Evolutionary conservation across 208 protist genomes (phyloP).

Genomic region (Crithidia sp.): DNA sequence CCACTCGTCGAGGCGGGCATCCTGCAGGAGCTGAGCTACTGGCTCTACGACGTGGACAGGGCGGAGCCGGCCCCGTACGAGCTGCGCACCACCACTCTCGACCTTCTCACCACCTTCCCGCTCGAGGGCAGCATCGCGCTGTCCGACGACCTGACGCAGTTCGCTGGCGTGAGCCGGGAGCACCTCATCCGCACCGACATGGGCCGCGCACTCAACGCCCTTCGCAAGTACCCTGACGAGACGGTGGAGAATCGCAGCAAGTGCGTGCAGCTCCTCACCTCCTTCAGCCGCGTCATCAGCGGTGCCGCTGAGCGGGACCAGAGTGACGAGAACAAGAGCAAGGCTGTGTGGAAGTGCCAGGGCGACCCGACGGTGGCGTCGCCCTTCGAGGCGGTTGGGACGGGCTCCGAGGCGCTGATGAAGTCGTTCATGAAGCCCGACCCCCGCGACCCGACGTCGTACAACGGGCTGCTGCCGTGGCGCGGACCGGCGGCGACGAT

Average conservation of each 20-base stretch:
- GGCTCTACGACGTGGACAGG: slow-evolving; percentile 71
- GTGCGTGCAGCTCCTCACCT: slow-evolving; percentile 68
- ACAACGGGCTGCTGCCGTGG: slow-evolving; percentile 71
- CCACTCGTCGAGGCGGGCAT: slow-evolving; percentile 72
- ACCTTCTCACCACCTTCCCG: slow-evolving; percentile 72
- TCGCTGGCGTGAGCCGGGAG: slow-evolving; percentile 70
- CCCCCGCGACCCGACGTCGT: slow-evolving; percentile 81
- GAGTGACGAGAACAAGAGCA: slow-evolving; percentile 27
- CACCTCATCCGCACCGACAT: slow-evolving; percentile 73
- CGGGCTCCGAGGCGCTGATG: slow-evolving; percentile 74
- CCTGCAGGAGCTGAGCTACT: slow-evolving; percentile 79
- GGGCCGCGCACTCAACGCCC: slow-evolving; percentile 68
- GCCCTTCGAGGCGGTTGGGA: slow-evolving; percentile 75
- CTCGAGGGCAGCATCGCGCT: slow-evolving; percentile 46
- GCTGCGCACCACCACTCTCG: slow-evolving; percentile 72
- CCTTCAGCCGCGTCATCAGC: slow-evolving; percentile 62
- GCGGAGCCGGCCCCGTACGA: slow-evolving; percentile 66
- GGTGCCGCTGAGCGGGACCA: slow-evolving; percentile 28
- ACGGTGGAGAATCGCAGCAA: slow-evolving; percentile 67
- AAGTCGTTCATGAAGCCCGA: slow-evolving; percentile 65
- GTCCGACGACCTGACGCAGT: slow-evolving; percentile 59
- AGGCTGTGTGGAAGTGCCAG: slow-evolving; percentile 66
- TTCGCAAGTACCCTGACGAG: slow-evolving; percentile 64
- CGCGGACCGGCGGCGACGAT: slow-evolving; percentile 55
- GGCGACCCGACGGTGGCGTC: slow-evolving; percentile 63